Percentiles rank a stretch among this genome's conserved stretches.
Conservation (phyloP, 2,329 filamentous ascomycete genomes). For the Colletotrichum godetiae region DNA sequence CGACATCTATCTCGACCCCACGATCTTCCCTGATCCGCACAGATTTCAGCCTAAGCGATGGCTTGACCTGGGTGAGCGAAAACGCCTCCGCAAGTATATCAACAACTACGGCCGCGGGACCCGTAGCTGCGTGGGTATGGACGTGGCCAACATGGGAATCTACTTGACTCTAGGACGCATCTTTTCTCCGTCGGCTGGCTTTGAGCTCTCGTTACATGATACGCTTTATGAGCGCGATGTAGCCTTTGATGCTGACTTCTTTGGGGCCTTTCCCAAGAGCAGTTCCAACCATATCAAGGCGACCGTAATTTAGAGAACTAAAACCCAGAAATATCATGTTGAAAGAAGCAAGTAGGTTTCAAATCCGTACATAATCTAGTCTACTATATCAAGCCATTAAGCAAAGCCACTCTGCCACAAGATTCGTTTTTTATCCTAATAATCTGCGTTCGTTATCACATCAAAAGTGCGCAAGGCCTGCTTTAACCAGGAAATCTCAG, state of each 20-base stretch:
- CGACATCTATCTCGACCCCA: not conserved
- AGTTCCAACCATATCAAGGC: not conserved
- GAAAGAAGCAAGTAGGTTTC: too few relatives aligned
- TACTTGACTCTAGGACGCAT: not conserved
- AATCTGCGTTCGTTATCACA: too few relatives aligned
- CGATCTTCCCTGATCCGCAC: not conserved
- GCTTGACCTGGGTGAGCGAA: not conserved
- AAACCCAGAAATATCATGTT: too few relatives aligned
- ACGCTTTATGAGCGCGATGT: conserved; percentile 1
- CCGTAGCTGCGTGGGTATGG: not conserved
- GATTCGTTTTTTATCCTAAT: too few relatives aligned
- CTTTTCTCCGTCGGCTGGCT: not conserved
- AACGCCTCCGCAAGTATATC: not conserved
- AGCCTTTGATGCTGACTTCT: not conserved
- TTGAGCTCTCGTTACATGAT: not conserved
- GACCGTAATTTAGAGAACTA: not conserved
- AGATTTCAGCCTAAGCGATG: not conserved
- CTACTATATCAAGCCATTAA: too few relatives aligned
- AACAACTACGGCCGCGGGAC: not conserved
- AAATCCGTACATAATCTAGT: too few relatives aligned
- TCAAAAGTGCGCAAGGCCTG: too few relatives aligned
- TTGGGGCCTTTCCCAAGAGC: not conserved
- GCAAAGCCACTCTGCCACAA: too few relatives aligned
- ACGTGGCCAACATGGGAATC: not conserved
- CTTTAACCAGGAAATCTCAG: too few relatives aligned